Percentiles rank a stretch among this genome's conserved stretches.
Evolutionary conservation across 2,329 filamentous ascomycete species (phyloP).

Genomic region (Tolypocladium inflatum): DNA sequence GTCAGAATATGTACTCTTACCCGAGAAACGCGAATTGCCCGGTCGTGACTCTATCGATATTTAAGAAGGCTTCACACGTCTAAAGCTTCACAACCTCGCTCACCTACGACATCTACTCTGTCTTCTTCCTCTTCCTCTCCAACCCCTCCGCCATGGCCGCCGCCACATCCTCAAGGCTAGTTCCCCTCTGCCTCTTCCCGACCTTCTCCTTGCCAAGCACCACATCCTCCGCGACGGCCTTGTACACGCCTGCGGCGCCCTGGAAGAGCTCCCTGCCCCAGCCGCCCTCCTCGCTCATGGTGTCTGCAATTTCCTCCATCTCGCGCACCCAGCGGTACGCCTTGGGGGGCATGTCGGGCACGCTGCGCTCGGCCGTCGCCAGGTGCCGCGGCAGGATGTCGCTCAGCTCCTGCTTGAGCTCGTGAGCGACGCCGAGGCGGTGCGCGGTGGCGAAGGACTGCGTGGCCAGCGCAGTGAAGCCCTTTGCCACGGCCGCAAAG

Average conservation of each 20-base stretch:
- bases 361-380: constrained; percentile 34
- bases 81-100: background rate
- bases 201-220: constrained; percentile 50
- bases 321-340: constrained; percentile 70
- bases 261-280: constrained; percentile 47
- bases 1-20: background rate
- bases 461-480: constrained; percentile 58
- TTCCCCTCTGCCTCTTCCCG: constrained; percentile 45
- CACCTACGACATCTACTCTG: background rate
- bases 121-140: constrained; percentile 31
- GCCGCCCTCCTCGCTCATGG: constrained; percentile 55
- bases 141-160: constrained; percentile 36
- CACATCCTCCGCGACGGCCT: constrained; percentile 49
- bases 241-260: constrained; percentile 52
- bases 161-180: constrained; percentile 49
- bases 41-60: background rate
- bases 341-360: constrained; percentile 59
- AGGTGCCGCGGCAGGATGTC: constrained; percentile 37
- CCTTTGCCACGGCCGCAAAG: constrained; percentile 52
- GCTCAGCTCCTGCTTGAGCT: constrained; percentile 47
- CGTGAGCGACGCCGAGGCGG: constrained; percentile 49
- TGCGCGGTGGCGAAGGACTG: constrained; percentile 63
- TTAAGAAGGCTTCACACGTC: background rate
- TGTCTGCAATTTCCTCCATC: constrained; percentile 66
- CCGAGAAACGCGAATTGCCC: background rate